Evolutionary conservation across 2,329 filamentous ascomycete genomes (phyloP).

Genomic region (Ascosphaera aggregata): DNA sequence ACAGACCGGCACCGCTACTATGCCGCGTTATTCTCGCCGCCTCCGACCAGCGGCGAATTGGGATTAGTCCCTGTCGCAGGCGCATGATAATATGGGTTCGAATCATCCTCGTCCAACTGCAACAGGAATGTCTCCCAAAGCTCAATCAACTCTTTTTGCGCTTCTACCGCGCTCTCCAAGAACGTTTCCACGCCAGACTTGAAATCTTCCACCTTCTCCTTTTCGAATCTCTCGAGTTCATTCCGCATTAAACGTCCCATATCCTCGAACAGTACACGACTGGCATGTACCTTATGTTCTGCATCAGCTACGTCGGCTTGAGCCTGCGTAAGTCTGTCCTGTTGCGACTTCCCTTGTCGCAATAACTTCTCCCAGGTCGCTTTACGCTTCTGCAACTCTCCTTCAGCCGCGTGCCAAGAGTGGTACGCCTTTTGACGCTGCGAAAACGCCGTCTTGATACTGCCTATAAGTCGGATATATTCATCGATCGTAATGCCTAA

Average conservation of each 20-base stretch:
- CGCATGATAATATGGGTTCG: slow-evolving; percentile 22
- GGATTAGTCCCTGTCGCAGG: slow-evolving; percentile 8
- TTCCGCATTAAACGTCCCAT: slow-evolving; percentile 85
- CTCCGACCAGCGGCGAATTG: too few relatives aligned
- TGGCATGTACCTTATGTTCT: slow-evolving; percentile 79
- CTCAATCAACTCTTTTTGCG: slow-evolving; percentile 85
- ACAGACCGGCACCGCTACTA: too few relatives aligned
- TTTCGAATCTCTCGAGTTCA: slow-evolving; percentile 84
- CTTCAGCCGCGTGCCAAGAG: slow-evolving; percentile 77
- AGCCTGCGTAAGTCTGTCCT: slow-evolving; percentile 82
- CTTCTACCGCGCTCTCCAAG: slow-evolving; percentile 86
- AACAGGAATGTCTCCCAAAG: slow-evolving; percentile 97
- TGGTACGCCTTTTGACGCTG: slow-evolving; percentile 93
- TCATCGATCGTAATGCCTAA: slow-evolving; percentile 96
- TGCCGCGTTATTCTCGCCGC: too few relatives aligned
- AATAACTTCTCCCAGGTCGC: slow-evolving; percentile 81
- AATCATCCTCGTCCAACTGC: slow-evolving; percentile 83
- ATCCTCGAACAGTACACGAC: slow-evolving; percentile 76
- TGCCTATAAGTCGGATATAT: slow-evolving; percentile 88
- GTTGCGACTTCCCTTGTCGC: slow-evolving; percentile 81
- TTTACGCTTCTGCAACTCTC: slow-evolving; percentile 76
- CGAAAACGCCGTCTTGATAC: slow-evolving; percentile 76
- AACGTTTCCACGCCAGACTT: slow-evolving; percentile 97
- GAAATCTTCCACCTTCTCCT: slow-evolving; percentile 96
- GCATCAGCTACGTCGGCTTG: slow-evolving; percentile 86